Evolutionary conservation across 768 basidiomycete species (phyloP), one percentile per base, ranked within the genome.

Genomic region (Pulveroboletus sp.): DNA sequence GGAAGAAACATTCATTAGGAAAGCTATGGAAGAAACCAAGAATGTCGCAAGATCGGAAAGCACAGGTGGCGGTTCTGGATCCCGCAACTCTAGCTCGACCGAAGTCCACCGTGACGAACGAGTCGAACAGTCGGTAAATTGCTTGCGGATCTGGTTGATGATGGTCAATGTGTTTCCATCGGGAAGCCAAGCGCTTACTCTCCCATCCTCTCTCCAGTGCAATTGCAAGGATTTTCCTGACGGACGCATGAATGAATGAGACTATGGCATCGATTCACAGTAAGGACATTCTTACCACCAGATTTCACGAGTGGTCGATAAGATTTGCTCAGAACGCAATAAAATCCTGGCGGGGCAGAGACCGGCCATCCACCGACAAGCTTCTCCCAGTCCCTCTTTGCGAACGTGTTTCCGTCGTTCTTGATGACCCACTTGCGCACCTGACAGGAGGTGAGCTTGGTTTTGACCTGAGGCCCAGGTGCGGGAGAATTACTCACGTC

Each of bases 281-380:
- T 20, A n/a, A 34, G 19, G 6, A 40, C 6, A 10, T 11, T 1
- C 17, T 44, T 45, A 58, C 57, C 52, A n/a, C 32, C 13, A 7
- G 57, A 58, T n/a, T 0, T 48, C 10, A 58, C 52, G 6, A 55
- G 26, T 13, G 57, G 57, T 36, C n/a, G 32, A 35, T 58, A 45
- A 20, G 57, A 47, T 42, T 50, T 59, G 14, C 57, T 58, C 23
- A 58, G 34, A 11, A 50, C 57, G 12, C 57, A 50, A 41, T 58
- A 58, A 45, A 58, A 58, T 9, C 57, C 57, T 58, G 19, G n/a
- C n/a, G 9, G 4, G 13, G 2, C 31, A 17, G 6, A 8, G 3
- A 22, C 58, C 30, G 34, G 19, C 4, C 19, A 24, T 35, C 19
- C 26, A 10, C 7, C 55, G 13, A 41, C 48, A 17, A 57, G 46